Base-by-base conservation (phyloP, 768 basidiomycete genomes). In the Boletus vinaceobasis region DNA sequence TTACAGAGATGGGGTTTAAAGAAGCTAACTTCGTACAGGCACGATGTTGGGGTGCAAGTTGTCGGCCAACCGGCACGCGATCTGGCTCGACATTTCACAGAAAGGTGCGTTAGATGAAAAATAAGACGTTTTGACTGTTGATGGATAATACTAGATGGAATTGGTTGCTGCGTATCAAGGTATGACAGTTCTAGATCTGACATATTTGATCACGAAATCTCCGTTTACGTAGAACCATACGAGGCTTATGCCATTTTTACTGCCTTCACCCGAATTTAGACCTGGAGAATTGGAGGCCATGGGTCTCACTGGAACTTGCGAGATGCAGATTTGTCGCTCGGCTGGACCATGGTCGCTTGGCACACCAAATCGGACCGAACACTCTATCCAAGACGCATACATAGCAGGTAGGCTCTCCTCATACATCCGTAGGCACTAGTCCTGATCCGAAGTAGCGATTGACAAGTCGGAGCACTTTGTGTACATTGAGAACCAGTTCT, bases 341-440 rank as follows among this genome's bases (percentile, higher is more conserved):
- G 88, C 90, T 13, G 93, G 94, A 2, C 91, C 93, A 2, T 99
- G 97, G 97, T 98, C 95, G 3, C 78, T 98, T 71, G 97, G 95
- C 4, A 98, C 94, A 4, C 79, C 84, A 19, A 86, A 84, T 50
- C 85, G 79, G 62, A 82, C 87, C 44, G 97, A 99, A 71, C 84
- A 86, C 63, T 98, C 96, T 13, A 93, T 98, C 40, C 93, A 95
- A 73, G 93, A 91, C 62, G 94, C 95, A 13, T 97, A 98, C 66
- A 74, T 93, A 53, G 87, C 94, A 79, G 91, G 92, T 89, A 53
- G 17, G 74, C 23, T 27, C 31, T 37, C 14, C 3, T 10, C 27
- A 13, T 48, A 0, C 21, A 46, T 39, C 29, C 36, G 10, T 31
- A 10, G 7, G 6, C 13, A 19, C 14, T 0, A 13, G 14, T 21